Conservation (phyloP, 73 alveolate genomes). For the Diophrys appendiculata region DNA sequence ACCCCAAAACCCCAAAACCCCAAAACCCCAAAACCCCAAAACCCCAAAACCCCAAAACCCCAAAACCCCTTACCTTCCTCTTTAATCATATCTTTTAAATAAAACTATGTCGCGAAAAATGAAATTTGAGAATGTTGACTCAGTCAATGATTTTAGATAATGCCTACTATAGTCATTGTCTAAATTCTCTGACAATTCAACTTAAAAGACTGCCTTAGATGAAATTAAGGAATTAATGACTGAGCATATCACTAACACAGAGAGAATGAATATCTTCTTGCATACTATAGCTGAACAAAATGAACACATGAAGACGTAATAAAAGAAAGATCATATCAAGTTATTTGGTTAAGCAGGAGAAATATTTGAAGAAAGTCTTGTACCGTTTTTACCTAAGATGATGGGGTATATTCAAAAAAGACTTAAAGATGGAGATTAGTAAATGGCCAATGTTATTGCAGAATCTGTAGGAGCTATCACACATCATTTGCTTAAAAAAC, state of each 20-base stretch:
- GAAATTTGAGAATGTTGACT: neutral
- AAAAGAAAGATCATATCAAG: conserved; percentile 64
- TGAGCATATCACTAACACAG: conserved; percentile 69
- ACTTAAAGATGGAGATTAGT: conserved; percentile 61
- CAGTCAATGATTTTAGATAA: conserved; percentile 24
- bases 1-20: too few relatives aligned
- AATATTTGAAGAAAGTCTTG: conserved; percentile 58
- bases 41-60: too few relatives aligned
- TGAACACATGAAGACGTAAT: conserved; percentile 60
- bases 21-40: too few relatives aligned
- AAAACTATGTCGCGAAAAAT: neutral
- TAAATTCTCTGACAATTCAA: conserved; percentile 33
- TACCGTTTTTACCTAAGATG: conserved; percentile 66
- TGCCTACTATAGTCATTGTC: conserved; percentile 33
- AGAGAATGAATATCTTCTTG: conserved; percentile 63
- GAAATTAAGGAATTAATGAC: conserved; percentile 51
- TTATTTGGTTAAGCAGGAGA: conserved; percentile 65
- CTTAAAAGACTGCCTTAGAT: conserved; percentile 43
- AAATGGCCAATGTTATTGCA: conserved; percentile 39
- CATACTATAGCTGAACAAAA: conserved; percentile 48
- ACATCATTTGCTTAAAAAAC: conserved; percentile 58
- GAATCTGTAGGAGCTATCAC: conserved; percentile 48
- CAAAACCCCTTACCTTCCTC: too few relatives aligned
- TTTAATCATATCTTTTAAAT: too few relatives aligned
- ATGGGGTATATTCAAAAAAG: conserved; percentile 42